Conservation (phyloP, 1,284 basidiomycete species). For the Moesziomyces globuligerus region DNA sequence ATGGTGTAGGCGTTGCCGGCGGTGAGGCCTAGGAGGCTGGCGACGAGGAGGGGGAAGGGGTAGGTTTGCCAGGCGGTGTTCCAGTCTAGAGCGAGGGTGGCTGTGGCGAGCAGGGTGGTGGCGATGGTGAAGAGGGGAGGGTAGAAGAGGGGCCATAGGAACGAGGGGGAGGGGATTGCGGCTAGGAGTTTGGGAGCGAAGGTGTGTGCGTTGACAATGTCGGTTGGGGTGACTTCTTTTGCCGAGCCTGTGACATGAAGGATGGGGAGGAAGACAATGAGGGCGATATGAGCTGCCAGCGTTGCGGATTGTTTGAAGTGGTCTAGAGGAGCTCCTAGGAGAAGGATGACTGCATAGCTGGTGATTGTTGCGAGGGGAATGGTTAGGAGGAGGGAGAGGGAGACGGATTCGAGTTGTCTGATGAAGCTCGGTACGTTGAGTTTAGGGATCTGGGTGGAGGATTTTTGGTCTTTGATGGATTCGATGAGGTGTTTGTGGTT, state of each 20-base stretch:
- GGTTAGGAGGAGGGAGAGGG: conserved; percentile 4
- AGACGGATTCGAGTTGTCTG: conserved; percentile 21
- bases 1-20: conserved; percentile 15
- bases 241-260: conserved; percentile 1
- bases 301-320: neutral
- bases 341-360: neutral
- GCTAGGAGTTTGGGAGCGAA: conserved; percentile 12
- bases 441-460: neutral
- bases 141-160: conserved; percentile 27
- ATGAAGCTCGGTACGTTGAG: conserved; percentile 17
- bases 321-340: conserved; percentile 3
- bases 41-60: conserved; percentile 34
- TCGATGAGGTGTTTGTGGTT: neutral
- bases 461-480: neutral
- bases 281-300: conserved; percentile 8
- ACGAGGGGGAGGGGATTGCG: conserved; percentile 20
- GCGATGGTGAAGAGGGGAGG: conserved; percentile 4
- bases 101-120: conserved; percentile 2
- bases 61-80: conserved; percentile 28
- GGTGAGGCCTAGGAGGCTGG: conserved; percentile 2
- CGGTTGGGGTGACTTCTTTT: neutral
- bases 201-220: neutral
- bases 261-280: conserved; percentile 13
- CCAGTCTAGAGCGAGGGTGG: conserved; percentile 29
- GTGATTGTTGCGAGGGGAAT: conserved; percentile 2